phyloP scores from a whole-genome alignment of 2,329 filamentous ascomycete genomes.

The Neonectria punicea region DNA sequence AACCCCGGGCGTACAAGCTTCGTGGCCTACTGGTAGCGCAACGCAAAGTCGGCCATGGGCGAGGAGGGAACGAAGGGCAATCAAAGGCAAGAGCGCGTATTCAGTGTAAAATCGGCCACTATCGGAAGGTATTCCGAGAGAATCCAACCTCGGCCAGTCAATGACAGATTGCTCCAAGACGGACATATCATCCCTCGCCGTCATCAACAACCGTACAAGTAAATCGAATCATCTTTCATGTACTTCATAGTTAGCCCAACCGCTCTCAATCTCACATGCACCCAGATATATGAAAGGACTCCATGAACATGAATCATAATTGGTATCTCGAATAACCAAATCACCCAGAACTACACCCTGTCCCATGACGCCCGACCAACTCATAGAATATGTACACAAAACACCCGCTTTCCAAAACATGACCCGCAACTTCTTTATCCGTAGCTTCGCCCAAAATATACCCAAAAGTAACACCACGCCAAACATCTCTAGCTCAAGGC shows the following conservation, averaged over 20 bases:
- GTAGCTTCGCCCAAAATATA: conserved; percentile 20
- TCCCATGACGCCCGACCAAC: conserved; percentile 34
- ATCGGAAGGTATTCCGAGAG: neutral
- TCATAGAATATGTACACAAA: conserved; percentile 28
- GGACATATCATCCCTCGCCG: too few relatives aligned
- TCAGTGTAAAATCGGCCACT: too few relatives aligned
- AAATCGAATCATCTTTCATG: neutral
- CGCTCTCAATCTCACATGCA: neutral
- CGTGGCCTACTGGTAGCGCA: too few relatives aligned
- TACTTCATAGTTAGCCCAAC: neutral
- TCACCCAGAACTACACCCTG: conserved; percentile 27
- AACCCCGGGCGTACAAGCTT: conserved; percentile 7
- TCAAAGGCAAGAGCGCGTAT: too few relatives aligned
- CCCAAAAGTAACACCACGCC: conserved; percentile 7
- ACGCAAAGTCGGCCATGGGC: neutral
- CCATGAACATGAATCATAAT: conserved; percentile 39
- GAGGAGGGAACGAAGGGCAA: neutral
- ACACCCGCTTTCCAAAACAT: conserved; percentile 25
- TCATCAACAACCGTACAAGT: neutral
- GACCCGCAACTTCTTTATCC: conserved; percentile 18
- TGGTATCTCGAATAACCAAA: conserved; percentile 40
- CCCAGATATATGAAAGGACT: neutral
- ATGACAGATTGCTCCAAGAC: too few relatives aligned
- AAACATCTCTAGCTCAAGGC: conserved; percentile 46
- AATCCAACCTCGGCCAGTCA: too few relatives aligned